Conservation (phyloP, 257 asterid genomes). For the Handroanthus guayacan region DNA sequence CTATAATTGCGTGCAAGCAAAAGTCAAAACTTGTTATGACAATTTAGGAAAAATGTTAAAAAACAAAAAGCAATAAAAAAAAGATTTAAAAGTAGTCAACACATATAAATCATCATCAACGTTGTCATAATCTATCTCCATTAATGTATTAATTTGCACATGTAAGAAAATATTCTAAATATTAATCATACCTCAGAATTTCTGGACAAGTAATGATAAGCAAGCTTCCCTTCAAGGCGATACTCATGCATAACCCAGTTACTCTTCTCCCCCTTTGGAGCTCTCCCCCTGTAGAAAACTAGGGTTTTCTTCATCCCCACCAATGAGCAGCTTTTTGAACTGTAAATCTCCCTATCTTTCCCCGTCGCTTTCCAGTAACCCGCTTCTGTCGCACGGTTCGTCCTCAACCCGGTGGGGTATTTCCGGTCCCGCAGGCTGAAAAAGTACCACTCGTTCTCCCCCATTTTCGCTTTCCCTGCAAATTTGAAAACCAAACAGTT, state of each 20-base stretch:
- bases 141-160: neutral
- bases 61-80: neutral
- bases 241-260: slow-evolving; percentile 97
- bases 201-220: slow-evolving; percentile 73
- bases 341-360: slow-evolving; percentile 82
- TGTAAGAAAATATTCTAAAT: neutral
- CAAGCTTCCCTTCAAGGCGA: slow-evolving; percentile 88
- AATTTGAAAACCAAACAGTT: too few relatives aligned
- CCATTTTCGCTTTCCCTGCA: slow-evolving; percentile 79
- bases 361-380: slow-evolving; percentile 99
- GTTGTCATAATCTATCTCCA: neutral
- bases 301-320: slow-evolving; percentile 99
- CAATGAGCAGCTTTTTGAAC: slow-evolving; percentile 62
- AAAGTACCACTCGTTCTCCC: slow-evolving; percentile 97
- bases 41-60: neutral
- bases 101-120: neutral
- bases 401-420: slow-evolving; percentile 88
- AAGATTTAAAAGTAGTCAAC: neutral
- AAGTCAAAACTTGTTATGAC: slow-evolving; percentile 25
- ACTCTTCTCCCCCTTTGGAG: slow-evolving; percentile 85
- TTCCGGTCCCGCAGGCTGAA: slow-evolving; percentile 84
- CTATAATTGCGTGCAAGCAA: slow-evolving; percentile 20
- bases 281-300: slow-evolving; percentile 86
- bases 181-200: slow-evolving; percentile 59
- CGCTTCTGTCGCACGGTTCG: slow-evolving; percentile 90